Evolutionary conservation across 768 basidiomycete genomes (phyloP).

Genomic region (Steccherinum ochraceum): DNA sequence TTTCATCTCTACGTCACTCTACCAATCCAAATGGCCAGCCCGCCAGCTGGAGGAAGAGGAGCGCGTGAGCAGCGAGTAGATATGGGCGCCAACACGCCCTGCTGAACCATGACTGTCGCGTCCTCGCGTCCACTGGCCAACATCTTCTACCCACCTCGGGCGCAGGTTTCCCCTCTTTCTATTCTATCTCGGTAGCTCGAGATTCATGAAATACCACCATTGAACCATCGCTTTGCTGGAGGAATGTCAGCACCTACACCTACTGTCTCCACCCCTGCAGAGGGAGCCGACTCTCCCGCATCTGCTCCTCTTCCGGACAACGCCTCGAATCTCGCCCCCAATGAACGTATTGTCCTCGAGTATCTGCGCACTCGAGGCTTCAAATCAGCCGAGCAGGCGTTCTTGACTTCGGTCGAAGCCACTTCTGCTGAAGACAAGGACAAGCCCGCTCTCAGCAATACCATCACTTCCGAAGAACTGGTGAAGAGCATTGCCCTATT

Average conservation of each 20-base stretch:
- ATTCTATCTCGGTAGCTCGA: too few relatives aligned
- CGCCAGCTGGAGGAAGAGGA: too few relatives aligned
- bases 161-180: too few relatives aligned
- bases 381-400: slow-evolving; percentile 35
- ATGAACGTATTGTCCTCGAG: slow-evolving; percentile 42
- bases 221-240: not conserved
- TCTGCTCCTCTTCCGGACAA: slow-evolving; percentile 25
- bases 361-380: slow-evolving; percentile 44
- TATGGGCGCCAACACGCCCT: too few relatives aligned
- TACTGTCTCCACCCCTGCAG: slow-evolving; percentile 5
- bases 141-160: too few relatives aligned
- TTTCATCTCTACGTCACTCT: too few relatives aligned
- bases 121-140: too few relatives aligned
- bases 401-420: slow-evolving; percentile 33
- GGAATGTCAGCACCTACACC: slow-evolving; percentile 5
- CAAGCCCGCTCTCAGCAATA: slow-evolving; percentile 7
- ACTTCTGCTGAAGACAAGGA: slow-evolving; percentile 22
- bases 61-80: too few relatives aligned
- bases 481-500: slow-evolving; percentile 58
- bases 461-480: slow-evolving; percentile 43
- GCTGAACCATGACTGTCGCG: too few relatives aligned
- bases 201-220: not conserved
- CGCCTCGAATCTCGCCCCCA: slow-evolving; percentile 26
- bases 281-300: slow-evolving; percentile 27
- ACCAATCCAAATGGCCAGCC: too few relatives aligned